These are phyloP conservation scores for Endothia cerciana DNA, from an alignment of 2,329 filamentous ascomycete species.

Conservation along the genomic window DNA sequence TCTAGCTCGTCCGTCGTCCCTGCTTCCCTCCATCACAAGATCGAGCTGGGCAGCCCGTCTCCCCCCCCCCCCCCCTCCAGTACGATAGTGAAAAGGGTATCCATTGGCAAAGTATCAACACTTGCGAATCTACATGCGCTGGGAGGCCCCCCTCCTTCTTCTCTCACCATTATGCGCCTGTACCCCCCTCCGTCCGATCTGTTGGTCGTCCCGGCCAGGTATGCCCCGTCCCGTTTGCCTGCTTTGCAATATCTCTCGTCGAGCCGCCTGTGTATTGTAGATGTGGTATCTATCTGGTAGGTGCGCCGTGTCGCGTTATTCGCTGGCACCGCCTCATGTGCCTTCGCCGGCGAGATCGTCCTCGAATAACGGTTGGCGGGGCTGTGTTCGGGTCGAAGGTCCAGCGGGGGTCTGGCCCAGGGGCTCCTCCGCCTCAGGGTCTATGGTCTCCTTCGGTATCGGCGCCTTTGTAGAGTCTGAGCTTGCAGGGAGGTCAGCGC, in stretches of 20 bases:
- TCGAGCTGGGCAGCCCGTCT: too few relatives aligned
- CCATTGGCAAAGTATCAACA: conserved; percentile 21
- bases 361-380: neutral
- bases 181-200: neutral
- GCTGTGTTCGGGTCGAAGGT: neutral
- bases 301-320: conserved; percentile 10
- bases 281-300: neutral
- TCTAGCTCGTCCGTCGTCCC: neutral
- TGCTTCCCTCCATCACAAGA: neutral
- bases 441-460: conserved; percentile 11
- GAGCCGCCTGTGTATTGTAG: conserved; percentile 18
- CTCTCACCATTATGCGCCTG: neutral
- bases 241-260: conserved; percentile 5
- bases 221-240: neutral
- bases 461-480: conserved; percentile 10
- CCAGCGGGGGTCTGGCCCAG: neutral
- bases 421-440: conserved; percentile 4
- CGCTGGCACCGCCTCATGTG: neutral
- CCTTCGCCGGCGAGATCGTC: conserved; percentile 5
- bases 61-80: too few relatives aligned
- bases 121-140: conserved; percentile 3
- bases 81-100: conserved; percentile 19
- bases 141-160: neutral
- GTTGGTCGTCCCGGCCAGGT: neutral
- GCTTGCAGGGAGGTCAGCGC: conserved; percentile 1